Evolutionary conservation across 2,329 filamentous ascomycete genomes (phyloP).

Genomic region (Aspergillus sp.): DNA sequence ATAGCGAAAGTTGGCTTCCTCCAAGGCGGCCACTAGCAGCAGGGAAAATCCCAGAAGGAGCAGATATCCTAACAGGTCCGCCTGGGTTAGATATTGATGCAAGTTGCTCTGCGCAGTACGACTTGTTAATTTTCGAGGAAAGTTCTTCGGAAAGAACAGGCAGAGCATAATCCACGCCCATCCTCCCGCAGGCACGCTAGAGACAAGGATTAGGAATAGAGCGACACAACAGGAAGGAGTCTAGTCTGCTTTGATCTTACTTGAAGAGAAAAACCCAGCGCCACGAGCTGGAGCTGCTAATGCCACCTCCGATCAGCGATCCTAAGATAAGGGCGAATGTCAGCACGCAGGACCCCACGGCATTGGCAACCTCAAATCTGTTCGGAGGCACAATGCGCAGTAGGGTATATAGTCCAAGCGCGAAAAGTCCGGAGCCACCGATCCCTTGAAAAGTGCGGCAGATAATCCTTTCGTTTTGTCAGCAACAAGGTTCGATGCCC

Average conservation of each 20-base stretch:
- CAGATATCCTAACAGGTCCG: constrained; percentile 57
- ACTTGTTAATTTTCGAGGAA: neutral
- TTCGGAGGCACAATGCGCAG: constrained; percentile 57
- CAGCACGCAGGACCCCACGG: constrained; percentile 57
- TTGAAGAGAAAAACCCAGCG: constrained; percentile 65
- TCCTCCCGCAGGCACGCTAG: constrained; percentile 20
- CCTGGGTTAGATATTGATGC: neutral
- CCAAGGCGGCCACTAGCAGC: constrained; percentile 58
- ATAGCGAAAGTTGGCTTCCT: constrained; percentile 57
- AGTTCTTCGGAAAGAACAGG: constrained; percentile 14
- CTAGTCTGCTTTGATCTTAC: constrained; percentile 38
- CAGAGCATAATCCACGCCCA: constrained; percentile 11
- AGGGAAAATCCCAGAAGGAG: constrained; percentile 56
- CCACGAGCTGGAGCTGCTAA: constrained; percentile 58
- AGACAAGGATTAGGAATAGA: neutral
- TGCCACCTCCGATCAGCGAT: constrained; percentile 59
- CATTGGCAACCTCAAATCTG: constrained; percentile 56
- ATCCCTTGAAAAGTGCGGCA: constrained; percentile 44
- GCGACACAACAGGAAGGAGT: neutral
- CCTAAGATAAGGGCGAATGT: constrained; percentile 54
- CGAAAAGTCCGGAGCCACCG: constrained; percentile 64
- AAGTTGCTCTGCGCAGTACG: neutral
- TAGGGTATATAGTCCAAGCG: constrained; percentile 59
- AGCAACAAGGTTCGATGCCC: neutral
- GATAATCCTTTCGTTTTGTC: constrained; percentile 50